Conservation (phyloP, 2,329 filamentous ascomycete genomes). For the Monosporascus sp. region DNA sequence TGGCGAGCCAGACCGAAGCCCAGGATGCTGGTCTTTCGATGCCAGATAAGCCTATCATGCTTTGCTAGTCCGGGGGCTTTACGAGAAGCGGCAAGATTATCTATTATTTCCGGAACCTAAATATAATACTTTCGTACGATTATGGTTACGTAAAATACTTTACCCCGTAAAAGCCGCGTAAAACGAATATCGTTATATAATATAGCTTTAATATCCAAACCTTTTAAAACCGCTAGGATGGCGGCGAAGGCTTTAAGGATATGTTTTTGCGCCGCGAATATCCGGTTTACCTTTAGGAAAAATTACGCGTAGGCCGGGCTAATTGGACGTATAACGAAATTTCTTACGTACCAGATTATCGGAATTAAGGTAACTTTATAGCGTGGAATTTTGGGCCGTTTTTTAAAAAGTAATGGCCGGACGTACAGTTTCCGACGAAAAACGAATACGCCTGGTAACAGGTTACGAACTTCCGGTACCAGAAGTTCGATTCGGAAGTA, state of each 20-base stretch:
- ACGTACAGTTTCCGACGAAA: constrained; percentile 28
- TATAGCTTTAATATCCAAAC: constrained; percentile 32
- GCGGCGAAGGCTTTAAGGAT: constrained; percentile 34
- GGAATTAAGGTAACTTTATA: constrained; percentile 28
- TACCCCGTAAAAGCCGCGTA: constrained; percentile 26
- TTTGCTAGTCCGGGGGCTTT: constrained; percentile 30
- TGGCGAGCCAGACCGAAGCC: too few species aligned
- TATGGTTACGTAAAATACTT: constrained; percentile 36
- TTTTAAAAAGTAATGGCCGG: constrained; percentile 26
- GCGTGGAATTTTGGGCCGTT: constrained; percentile 31
- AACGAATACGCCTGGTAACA: constrained; percentile 28
- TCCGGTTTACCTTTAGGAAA: constrained; percentile 34
- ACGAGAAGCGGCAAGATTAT: constrained; percentile 26
- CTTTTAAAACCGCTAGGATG: constrained; percentile 33
- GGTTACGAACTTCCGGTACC: constrained; percentile 28
- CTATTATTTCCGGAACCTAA: constrained; percentile 21
- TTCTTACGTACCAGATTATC: constrained; percentile 24
- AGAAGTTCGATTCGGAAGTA: constrained; percentile 27
- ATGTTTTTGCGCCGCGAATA: constrained; percentile 31
- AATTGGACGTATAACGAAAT: constrained; percentile 30
- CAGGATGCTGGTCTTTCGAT: too few species aligned
- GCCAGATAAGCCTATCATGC: constrained; percentile 11
- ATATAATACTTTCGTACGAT: constrained; percentile 29
- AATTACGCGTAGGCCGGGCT: constrained; percentile 29
- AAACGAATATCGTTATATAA: constrained; percentile 32